Conservation (phyloP, 371 early-diverging fungal species). For the Umbelopsis sp. region DNA sequence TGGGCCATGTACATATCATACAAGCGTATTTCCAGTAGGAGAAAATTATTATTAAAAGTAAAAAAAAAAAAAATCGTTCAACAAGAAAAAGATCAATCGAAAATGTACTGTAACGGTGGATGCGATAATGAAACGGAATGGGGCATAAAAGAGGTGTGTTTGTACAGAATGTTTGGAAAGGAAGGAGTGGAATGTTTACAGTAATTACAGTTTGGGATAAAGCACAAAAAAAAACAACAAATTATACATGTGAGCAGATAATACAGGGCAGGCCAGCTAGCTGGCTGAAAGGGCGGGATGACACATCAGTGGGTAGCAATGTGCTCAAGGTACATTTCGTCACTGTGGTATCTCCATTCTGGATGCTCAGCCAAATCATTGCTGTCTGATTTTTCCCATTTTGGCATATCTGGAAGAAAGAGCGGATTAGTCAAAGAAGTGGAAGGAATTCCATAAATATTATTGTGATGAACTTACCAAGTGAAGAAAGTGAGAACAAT, state of each 20-base stretch:
- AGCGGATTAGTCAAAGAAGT: not conserved
- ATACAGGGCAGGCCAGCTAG: too few species aligned
- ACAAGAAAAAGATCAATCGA: constrained; percentile 12
- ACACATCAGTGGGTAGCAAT: not conserved
- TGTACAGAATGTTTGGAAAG: not conserved
- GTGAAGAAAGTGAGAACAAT: constrained; percentile 40
- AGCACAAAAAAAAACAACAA: not conserved
- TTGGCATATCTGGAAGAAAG: constrained; percentile 32
- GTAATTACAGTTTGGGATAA: not conserved
- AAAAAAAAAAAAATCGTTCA: not conserved
- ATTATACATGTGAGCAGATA: not conserved
- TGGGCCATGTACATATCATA: not conserved
- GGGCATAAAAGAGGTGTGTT: not conserved
- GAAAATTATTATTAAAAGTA: too few species aligned
- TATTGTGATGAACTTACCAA: constrained; percentile 28
- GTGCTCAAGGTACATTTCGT: constrained; percentile 19
- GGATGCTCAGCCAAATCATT: constrained; percentile 45
- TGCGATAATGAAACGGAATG: not conserved
- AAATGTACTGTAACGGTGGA: not conserved
- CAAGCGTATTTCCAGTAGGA: too few species aligned
- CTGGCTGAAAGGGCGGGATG: too few species aligned
- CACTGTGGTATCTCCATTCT: constrained; percentile 52
- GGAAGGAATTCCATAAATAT: too few species aligned
- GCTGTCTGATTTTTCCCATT: constrained; percentile 46
- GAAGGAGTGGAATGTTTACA: constrained; percentile 2